These are phyloP conservation scores for Blastobotrys persicus DNA, from an alignment of 1,139 yeast species.

Conservation along the genomic window DNA sequence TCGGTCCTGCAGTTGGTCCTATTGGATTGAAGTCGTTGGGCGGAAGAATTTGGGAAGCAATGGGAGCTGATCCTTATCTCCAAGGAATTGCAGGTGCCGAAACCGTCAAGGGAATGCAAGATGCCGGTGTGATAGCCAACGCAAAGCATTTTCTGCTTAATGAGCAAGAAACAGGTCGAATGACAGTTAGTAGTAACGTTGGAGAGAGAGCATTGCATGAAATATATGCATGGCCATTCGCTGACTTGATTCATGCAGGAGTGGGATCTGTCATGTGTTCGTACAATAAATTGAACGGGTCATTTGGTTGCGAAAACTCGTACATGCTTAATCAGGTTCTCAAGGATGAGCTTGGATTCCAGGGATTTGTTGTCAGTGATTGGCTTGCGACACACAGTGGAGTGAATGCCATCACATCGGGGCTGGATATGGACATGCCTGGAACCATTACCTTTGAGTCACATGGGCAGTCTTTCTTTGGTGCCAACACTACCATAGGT, in stretches of 20 bases:
- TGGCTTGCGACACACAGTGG: conserved; percentile 56
- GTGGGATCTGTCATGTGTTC: conserved; percentile 64
- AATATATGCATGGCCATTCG: conserved; percentile 64
- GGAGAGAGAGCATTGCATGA: conserved; percentile 66
- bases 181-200: conserved; percentile 40
- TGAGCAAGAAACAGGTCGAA: conserved; percentile 50
- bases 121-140: conserved; percentile 55
- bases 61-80: conserved; percentile 62
- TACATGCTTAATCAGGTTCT: conserved; percentile 53
- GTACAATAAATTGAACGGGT: conserved; percentile 56
- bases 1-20: conserved; percentile 65
- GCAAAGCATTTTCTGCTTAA: conserved; percentile 57
- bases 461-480: conserved; percentile 59
- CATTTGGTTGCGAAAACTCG: conserved; percentile 61
- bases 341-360: conserved; percentile 63
- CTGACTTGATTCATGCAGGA: conserved; percentile 59
- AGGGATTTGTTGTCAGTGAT: conserved; percentile 64
- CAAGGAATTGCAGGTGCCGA: conserved; percentile 58
- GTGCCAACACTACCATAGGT: conserved; percentile 54
- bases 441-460: conserved; percentile 50
- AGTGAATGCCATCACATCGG: conserved; percentile 55
- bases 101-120: conserved; percentile 56
- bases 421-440: conserved; percentile 69
- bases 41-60: conserved; percentile 66
- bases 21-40: conserved; percentile 61